Conservation (phyloP, 805 yeast genomes). For the Starmerella apicola region DNA sequence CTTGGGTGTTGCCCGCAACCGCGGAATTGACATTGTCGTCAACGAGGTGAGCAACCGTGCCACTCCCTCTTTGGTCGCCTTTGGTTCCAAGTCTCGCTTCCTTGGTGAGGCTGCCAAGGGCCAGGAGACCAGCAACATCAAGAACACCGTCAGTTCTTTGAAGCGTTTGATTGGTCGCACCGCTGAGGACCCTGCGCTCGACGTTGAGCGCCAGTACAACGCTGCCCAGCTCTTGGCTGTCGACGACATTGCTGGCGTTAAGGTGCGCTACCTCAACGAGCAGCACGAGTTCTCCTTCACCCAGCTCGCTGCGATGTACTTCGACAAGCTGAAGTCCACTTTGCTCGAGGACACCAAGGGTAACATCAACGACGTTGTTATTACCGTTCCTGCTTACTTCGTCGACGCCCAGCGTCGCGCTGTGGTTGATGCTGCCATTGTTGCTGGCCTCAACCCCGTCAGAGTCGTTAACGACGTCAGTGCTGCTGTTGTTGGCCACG, state of each 20-base stretch:
- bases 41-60: conserved; percentile 97
- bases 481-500: conserved; percentile 98
- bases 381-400: conserved; percentile 96
- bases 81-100: conserved; percentile 76
- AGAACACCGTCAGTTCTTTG: conserved; percentile 89
- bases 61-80: conserved; percentile 86
- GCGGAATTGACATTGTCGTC: conserved; percentile 96
- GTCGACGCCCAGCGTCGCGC: conserved; percentile 95
- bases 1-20: conserved; percentile 85
- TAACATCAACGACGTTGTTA: conserved; percentile 72
- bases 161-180: conserved; percentile 83
- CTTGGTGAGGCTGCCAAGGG: conserved; percentile 94
- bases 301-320: conserved; percentile 89
- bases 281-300: conserved; percentile 69
- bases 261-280: conserved; percentile 74
- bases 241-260: conserved; percentile 65
- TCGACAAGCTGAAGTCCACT: conserved; percentile 76
- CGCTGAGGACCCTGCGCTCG: conserved; percentile 62
- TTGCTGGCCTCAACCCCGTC: conserved; percentile 96
- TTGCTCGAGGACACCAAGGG: conserved; percentile 73
- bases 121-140: conserved; percentile 90
- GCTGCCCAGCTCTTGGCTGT: conserved; percentile 59
- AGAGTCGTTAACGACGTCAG: conserved; percentile 95
- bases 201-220: conserved; percentile 59
- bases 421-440: conserved; percentile 83